Conservation (phyloP, 2,329 filamentous ascomycete species). For the Colletotrichum coccodes region DNA sequence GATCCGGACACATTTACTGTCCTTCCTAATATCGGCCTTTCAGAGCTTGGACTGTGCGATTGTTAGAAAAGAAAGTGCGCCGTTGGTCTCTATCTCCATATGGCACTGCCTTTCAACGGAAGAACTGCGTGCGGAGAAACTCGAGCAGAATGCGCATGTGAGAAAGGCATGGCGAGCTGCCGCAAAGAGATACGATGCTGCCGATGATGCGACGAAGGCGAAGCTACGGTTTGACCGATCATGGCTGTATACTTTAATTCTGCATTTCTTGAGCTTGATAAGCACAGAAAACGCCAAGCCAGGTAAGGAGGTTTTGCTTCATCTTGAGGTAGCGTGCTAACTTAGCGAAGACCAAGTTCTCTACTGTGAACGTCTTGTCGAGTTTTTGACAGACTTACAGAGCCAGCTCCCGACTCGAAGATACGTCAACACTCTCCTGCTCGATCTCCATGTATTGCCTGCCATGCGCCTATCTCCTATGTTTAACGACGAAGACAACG, state of each 20-base stretch:
- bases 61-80: slow-evolving; percentile 95
- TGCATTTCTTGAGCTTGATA: slow-evolving; percentile 83
- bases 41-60: slow-evolving; percentile 91
- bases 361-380: slow-evolving; percentile 94
- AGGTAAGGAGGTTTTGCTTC: slow-evolving; percentile 45
- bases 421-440: slow-evolving; percentile 89
- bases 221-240: slow-evolving; percentile 89
- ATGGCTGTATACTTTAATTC: slow-evolving; percentile 88
- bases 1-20: slow-evolving; percentile 84
- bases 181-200: slow-evolving; percentile 85
- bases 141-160: slow-evolving; percentile 79
- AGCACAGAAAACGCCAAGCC: slow-evolving; percentile 65
- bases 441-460: slow-evolving; percentile 85
- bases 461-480: slow-evolving; percentile 82
- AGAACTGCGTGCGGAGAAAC: slow-evolving; percentile 74
- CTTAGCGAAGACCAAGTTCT: slow-evolving; percentile 67
- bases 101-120: slow-evolving; percentile 94
- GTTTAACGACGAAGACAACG: slow-evolving; percentile 79
- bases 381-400: slow-evolving; percentile 89
- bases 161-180: slow-evolving; percentile 92
- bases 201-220: slow-evolving; percentile 82
- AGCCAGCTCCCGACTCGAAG: slow-evolving; percentile 94
- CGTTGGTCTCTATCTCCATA: slow-evolving; percentile 91
- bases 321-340: slow-evolving; percentile 38
- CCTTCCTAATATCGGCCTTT: slow-evolving; percentile 90